Base-by-base conservation (phyloP, 768 basidiomycete species). In the Leccinum rimulosum region DNA sequence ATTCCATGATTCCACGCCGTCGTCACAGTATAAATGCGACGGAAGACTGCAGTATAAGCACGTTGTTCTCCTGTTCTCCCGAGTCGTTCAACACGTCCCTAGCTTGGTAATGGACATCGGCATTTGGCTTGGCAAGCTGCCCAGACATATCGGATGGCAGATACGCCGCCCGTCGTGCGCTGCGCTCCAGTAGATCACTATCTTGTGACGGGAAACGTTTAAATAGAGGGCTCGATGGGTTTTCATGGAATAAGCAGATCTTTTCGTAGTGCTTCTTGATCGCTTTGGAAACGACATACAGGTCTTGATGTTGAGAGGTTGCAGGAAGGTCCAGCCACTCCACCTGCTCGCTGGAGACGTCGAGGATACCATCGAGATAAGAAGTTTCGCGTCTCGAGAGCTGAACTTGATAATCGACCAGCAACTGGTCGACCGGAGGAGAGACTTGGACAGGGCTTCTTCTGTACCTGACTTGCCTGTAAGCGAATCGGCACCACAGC, bases 331-430 rank as follows among this genome's bases (percentile, higher is more conserved):
- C 28, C 6, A 27, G 47, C 80, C 79, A 70, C 3, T 63, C 28
- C 0, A 79, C 72, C 2, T 62, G 65, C 59, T 82, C 75, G 77
- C 59, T 76, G 75, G 56, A 54, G 35, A 19, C 33, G 19, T 11
- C 4, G 19, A 0, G 50, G 50, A 17, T 52, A 52, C 50, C 50
- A 82, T 78, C 19, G 62, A 55, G 5, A 56, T 52, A 14, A 82
- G 55, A 28, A 4, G 6, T 33, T 30, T 67, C 56, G 1, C 15
- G 58, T 59, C 61, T 33, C n/a, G 61, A 56, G 33, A 0, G 9
- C 58, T 54, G 6, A 81, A 67, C n/a, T 62, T 65, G 66, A 75
- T 73, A 50, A 79, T 79, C 0, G 81, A 80, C 19, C 63, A 66
- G 27, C 68, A 74, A 10, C 68, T 60, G 9, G 79, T 74, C 0